Conservation (phyloP, 192 early-diverging fungal genomes). For the Backusella mclennaniae region DNA sequence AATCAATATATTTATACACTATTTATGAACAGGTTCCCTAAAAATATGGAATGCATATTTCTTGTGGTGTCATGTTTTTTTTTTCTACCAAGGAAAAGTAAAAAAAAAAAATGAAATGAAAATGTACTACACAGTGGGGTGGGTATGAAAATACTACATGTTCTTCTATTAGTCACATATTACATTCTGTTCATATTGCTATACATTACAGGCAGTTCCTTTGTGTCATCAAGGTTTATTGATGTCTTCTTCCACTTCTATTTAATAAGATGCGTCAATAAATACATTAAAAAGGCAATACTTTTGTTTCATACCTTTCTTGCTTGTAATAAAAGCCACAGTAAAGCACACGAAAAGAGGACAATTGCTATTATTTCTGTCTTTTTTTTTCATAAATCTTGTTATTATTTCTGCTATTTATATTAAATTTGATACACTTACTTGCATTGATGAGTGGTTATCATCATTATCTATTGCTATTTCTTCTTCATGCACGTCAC, state of each 20-base stretch:
- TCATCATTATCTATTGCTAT: not conserved
- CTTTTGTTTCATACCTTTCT: not conserved
- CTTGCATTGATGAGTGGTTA: not conserved
- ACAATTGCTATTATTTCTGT: not conserved
- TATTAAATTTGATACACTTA: not conserved
- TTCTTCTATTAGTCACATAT: not conserved
- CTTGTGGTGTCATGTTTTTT: too few relatives aligned
- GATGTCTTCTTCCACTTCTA: not conserved
- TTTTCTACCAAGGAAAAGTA: not conserved
- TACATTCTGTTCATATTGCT: not conserved
- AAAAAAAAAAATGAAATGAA: not conserved
- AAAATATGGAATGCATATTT: not conserved
- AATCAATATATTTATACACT: not conserved
- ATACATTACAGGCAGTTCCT: not conserved
- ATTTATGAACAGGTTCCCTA: not conserved
- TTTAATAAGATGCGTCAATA: not conserved
- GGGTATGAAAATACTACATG: not conserved
- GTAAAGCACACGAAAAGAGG: not conserved
- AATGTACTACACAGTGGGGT: not conserved
- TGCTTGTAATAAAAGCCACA: not conserved
- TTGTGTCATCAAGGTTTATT: not conserved
- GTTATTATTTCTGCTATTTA: not conserved
- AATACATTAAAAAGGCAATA: not conserved
- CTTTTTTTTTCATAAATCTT: not conserved
- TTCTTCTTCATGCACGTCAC: not conserved